Percentiles rank a stretch among this genome's conserved stretches.
Conservation (phyloP, 2,329 filamentous ascomycete species). For the Fusarium guadeloupense region DNA sequence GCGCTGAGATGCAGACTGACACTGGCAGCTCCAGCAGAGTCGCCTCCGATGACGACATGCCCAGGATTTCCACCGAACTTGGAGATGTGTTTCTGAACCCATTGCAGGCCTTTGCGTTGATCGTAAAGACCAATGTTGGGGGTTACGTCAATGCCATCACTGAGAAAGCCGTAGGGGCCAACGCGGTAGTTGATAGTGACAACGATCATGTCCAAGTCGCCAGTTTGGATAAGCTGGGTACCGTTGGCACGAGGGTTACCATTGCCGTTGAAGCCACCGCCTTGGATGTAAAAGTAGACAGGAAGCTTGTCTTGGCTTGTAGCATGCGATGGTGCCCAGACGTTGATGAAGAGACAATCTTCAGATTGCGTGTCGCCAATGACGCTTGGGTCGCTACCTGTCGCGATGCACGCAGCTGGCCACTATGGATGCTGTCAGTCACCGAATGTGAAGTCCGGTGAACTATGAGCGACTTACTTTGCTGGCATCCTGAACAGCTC, state of each 20-base stretch:
- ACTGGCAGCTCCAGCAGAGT: constrained; percentile 72
- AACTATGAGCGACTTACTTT: constrained; percentile 50
- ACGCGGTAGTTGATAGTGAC: constrained; percentile 82
- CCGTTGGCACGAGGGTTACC: constrained; percentile 66
- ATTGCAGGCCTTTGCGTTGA: constrained; percentile 73
- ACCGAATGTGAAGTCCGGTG: background rate
- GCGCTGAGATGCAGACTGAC: constrained; percentile 71
- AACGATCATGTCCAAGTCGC: constrained; percentile 70
- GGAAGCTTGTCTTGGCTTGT: constrained; percentile 64
- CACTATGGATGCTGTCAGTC: constrained; percentile 30
- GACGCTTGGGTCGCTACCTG: constrained; percentile 30
- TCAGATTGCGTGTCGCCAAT: constrained; percentile 55
- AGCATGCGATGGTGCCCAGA: constrained; percentile 67
- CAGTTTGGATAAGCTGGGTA: constrained; percentile 64
- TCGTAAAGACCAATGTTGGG: constrained; percentile 77
- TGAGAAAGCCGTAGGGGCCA: constrained; percentile 77
- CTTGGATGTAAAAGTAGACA: constrained; percentile 69
- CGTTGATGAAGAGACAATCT: constrained; percentile 75
- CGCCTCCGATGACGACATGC: constrained; percentile 74
- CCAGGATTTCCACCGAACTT: constrained; percentile 75
- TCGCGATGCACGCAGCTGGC: constrained; percentile 45
- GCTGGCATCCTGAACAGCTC: constrained; percentile 62
- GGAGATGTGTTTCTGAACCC: constrained; percentile 73
- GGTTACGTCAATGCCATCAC: constrained; percentile 63
- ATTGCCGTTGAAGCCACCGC: constrained; percentile 67